A percentile compares a stretch with the other conserved stretches of the same genome.
phyloP scores from a whole-genome alignment of 768 basidiomycete species.

The Mycena rebaudengoi region DNA sequence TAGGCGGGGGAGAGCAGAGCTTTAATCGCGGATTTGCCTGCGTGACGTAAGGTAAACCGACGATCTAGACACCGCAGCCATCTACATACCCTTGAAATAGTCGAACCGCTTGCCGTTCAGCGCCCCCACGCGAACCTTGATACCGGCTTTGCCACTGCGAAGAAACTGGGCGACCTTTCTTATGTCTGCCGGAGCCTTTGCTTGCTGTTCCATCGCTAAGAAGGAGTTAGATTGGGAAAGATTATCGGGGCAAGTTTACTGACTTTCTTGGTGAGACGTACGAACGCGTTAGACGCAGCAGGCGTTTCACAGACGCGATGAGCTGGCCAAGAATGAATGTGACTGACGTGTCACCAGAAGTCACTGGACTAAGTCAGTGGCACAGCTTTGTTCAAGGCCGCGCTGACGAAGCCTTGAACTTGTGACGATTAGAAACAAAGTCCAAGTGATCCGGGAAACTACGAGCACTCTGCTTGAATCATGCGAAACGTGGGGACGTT shows the following conservation, averaged over 20 bases:
- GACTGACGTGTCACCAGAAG: no score
- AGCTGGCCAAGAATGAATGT: slow-evolving; percentile 9
- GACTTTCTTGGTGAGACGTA: background rate
- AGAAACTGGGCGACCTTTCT: slow-evolving; percentile 88
- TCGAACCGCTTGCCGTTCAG: slow-evolving; percentile 94
- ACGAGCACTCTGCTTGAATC: no score
- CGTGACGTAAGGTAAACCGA: background rate
- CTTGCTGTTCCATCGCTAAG: slow-evolving; percentile 74
- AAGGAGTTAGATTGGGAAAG: slow-evolving; percentile 10
- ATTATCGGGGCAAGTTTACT: background rate
- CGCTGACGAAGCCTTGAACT: no score
- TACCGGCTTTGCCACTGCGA: slow-evolving; percentile 83
- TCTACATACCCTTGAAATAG: slow-evolving; percentile 91
- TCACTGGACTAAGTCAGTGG: no score
- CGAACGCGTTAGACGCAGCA: no score
- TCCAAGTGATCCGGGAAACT: no score
- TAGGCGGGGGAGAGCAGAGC: slow-evolving; percentile 94
- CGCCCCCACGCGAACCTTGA: slow-evolving; percentile 90
- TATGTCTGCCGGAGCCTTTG: slow-evolving; percentile 80
- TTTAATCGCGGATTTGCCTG: slow-evolving; percentile 94
- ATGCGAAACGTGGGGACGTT: no score
- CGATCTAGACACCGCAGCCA: background rate
- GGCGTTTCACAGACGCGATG: slow-evolving; percentile 17
- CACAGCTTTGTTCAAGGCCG: no score
- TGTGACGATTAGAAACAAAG: no score